Conservation (phyloP, 2,329 filamentous ascomycete genomes). For the Catunica adiposa region DNA sequence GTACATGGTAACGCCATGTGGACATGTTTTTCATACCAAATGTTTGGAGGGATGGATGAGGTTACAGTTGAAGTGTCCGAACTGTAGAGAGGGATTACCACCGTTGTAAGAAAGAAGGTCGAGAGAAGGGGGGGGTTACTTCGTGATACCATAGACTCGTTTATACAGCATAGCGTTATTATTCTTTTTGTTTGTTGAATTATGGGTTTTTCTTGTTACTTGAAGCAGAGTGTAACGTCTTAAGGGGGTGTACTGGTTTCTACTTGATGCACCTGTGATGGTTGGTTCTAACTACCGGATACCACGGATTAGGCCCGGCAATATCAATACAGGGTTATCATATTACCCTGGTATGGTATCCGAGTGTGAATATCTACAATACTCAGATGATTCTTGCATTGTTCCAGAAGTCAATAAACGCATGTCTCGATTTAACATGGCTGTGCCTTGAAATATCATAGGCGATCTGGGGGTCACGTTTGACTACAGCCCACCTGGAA, state of each 20-base stretch:
- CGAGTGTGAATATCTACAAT: no score
- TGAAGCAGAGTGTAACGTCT: no score
- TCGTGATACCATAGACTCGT: background rate
- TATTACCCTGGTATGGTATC: no score
- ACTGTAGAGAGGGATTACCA: conserved; percentile 78
- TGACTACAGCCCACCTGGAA: background rate
- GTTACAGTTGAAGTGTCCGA: conserved; percentile 82
- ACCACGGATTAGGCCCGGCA: no score
- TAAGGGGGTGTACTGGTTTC: no score
- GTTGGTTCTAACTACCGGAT: no score
- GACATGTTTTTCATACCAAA: conserved; percentile 83
- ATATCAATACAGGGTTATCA: no score
- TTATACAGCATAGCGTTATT: conserved; percentile 2
- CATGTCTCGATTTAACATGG: background rate
- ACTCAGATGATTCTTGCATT: conserved; percentile 11
- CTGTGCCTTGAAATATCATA: background rate
- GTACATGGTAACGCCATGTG: conserved; percentile 96
- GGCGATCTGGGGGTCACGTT: background rate
- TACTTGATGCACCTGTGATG: no score
- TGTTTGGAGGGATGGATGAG: conserved; percentile 96
- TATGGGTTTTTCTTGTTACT: conserved; percentile 3
- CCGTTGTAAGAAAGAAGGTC: conserved; percentile 64
- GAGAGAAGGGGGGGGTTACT: background rate
- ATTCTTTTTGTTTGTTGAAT: background rate
- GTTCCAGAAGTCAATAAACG: conserved; percentile 7